A percentile compares a stretch with the other conserved stretches of the same genome.
These are phyloP conservation scores for Patellifolia procumbens DNA, from an alignment of 179 eudicot species.

Conservation along the genomic window DNA sequence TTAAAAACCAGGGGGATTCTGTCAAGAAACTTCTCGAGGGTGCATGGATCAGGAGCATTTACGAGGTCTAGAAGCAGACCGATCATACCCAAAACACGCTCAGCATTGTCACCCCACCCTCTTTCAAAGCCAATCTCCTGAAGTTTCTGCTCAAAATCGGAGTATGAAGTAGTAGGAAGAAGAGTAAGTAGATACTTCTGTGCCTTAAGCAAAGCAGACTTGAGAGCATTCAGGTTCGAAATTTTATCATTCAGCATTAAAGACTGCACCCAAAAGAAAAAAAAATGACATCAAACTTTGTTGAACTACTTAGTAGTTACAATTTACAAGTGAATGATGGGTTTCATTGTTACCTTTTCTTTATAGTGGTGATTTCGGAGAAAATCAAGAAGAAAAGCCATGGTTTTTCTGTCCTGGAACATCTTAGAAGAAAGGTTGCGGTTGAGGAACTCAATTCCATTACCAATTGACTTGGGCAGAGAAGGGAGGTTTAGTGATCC, in stretches of 20 bases:
- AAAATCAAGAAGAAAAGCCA: constrained; percentile 69
- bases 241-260: constrained; percentile 78
- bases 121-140: constrained; percentile 81
- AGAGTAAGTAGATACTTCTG: constrained; percentile 58
- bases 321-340: neutral
- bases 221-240: constrained; percentile 51
- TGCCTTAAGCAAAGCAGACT: constrained; percentile 61
- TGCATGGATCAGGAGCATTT: constrained; percentile 74
- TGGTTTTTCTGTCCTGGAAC: constrained; percentile 72
- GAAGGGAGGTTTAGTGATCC: constrained; percentile 64
- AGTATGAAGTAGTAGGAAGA: constrained; percentile 52
- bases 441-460: constrained; percentile 84
- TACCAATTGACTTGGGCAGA: constrained; percentile 76
- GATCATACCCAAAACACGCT: constrained; percentile 59
- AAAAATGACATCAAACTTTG: neutral
- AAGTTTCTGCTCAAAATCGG: constrained; percentile 60
- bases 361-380: constrained; percentile 62
- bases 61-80: constrained; percentile 66
- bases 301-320: neutral
- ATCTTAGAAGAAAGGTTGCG: constrained; percentile 77
- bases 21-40: constrained; percentile 71
- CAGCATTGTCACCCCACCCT: constrained; percentile 87
- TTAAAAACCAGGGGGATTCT: constrained; percentile 82
- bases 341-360: constrained; percentile 42
- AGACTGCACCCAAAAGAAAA: constrained; percentile 43